Evolutionary conservation across 2,329 filamentous ascomycete genomes (phyloP).

Genomic region (Penicillium thymicola): DNA sequence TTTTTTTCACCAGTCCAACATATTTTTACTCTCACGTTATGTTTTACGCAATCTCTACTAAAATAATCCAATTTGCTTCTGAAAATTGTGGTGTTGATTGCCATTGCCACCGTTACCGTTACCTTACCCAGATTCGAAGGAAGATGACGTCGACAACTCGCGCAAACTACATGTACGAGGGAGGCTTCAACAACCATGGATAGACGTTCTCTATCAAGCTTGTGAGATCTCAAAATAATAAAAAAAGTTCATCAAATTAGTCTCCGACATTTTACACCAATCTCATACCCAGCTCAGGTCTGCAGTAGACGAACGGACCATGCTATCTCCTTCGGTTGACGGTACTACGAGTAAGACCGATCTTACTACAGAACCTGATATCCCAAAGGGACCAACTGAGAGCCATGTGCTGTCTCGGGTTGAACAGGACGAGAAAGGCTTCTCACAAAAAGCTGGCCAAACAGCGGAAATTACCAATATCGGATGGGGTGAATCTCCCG

Average conservation of each 20-base stretch:
- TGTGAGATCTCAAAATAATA: neutral
- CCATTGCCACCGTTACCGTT: slow-evolving; percentile 1
- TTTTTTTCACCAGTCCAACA: neutral
- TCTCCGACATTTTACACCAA: neutral
- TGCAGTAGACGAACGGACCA: neutral
- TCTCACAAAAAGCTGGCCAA: slow-evolving; percentile 16
- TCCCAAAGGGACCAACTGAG: slow-evolving; percentile 19
- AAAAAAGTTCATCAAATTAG: neutral
- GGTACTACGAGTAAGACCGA: neutral
- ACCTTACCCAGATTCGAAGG: neutral
- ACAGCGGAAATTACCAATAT: slow-evolving; percentile 15
- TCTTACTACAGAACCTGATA: neutral
- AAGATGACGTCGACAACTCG: slow-evolving; percentile 3
- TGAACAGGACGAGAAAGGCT: slow-evolving; percentile 19
- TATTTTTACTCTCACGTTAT: neutral
- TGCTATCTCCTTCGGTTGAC: neutral
- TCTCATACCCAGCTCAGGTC: neutral
- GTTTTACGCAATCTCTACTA: neutral
- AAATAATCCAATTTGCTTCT: neutral
- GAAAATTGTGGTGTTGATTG: neutral
- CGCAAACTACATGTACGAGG: neutral
- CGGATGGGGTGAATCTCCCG: slow-evolving; percentile 17
- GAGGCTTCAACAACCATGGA: neutral
- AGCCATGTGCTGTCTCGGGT: slow-evolving; percentile 25
- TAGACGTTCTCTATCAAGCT: neutral